phyloP scores from a whole-genome alignment of 306 rosid genomes.

The Quercus engelmannii region DNA sequence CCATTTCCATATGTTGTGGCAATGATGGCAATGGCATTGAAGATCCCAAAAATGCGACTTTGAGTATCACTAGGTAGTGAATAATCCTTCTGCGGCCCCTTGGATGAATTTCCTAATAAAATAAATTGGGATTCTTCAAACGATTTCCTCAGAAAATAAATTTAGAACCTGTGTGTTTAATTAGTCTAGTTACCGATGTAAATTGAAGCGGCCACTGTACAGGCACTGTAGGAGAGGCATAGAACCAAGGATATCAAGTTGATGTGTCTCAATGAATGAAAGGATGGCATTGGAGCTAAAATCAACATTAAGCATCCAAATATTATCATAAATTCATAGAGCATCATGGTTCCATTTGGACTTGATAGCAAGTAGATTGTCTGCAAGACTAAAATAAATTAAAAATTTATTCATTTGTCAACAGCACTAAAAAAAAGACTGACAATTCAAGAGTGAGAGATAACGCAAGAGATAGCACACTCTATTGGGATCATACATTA shows the following conservation, averaged over 20 bases:
- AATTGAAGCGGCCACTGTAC: conserved; percentile 57
- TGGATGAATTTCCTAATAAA: conserved; percentile 46
- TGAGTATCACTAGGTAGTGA: conserved; percentile 40
- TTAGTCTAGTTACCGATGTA: conserved; percentile 41
- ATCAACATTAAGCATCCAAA: conserved; percentile 73
- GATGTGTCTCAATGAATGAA: conserved; percentile 74
- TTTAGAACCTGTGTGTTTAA: too few species aligned
- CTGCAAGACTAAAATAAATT: conserved; percentile 20
- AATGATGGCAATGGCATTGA: conserved; percentile 72
- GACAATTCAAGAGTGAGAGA: too few species aligned
- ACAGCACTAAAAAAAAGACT: too few species aligned
- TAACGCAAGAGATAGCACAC: too few species aligned
- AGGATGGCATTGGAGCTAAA: conserved; percentile 75
- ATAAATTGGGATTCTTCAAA: neutral
- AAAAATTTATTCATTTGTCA: too few species aligned
- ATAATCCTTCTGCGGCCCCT: conserved; percentile 61
- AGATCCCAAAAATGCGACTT: conserved; percentile 50
- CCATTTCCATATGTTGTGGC: conserved; percentile 80
- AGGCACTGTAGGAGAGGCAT: conserved; percentile 52
- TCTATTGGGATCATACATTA: too few species aligned
- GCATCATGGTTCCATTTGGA: conserved; percentile 54
- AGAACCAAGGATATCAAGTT: conserved; percentile 58
- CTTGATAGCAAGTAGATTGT: conserved; percentile 53
- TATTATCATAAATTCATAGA: conserved; percentile 56
- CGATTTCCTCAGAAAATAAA: too few species aligned